Evolutionary conservation across 192 early-diverging fungal genomes (phyloP).

Genomic region (Obelidium mucronatum): DNA sequence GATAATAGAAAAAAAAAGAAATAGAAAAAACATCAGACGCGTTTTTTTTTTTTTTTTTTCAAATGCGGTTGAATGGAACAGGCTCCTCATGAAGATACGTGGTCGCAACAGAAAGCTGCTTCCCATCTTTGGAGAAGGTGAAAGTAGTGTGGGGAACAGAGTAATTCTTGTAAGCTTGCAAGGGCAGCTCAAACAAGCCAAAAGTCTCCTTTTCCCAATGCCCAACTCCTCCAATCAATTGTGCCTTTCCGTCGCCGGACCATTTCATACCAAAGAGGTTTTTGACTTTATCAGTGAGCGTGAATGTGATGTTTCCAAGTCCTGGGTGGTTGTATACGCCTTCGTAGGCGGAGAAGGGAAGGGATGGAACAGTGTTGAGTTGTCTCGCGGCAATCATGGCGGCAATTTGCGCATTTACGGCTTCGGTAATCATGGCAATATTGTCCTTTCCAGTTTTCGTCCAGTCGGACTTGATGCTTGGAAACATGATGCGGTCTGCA

Average conservation of each 20-base stretch:
- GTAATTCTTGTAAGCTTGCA: neutral
- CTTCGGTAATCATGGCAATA: neutral
- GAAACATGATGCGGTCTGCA: neutral
- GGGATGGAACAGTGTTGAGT: neutral
- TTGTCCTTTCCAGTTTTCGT: neutral
- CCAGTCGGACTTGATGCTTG: neutral
- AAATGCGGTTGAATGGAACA: no score
- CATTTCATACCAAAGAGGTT: neutral
- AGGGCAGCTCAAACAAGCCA: slow-evolving; percentile 5
- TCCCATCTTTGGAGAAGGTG: neutral
- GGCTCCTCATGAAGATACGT: no score
- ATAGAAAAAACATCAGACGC: no score
- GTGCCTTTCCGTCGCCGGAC: neutral
- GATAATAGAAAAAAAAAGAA: no score
- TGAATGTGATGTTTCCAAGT: neutral
- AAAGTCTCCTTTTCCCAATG: slow-evolving; percentile 26
- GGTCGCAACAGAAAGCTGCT: no score
- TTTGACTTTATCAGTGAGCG: neutral
- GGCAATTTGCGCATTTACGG: neutral
- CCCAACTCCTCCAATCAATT: neutral
- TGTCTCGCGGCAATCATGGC: neutral
- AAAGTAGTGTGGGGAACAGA: neutral
- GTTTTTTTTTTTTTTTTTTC: no score
- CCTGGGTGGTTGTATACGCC: neutral
- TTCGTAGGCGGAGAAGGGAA: neutral